Conservation (phyloP, 306 rosid genomes). For the Acmispon strigosus region DNA sequence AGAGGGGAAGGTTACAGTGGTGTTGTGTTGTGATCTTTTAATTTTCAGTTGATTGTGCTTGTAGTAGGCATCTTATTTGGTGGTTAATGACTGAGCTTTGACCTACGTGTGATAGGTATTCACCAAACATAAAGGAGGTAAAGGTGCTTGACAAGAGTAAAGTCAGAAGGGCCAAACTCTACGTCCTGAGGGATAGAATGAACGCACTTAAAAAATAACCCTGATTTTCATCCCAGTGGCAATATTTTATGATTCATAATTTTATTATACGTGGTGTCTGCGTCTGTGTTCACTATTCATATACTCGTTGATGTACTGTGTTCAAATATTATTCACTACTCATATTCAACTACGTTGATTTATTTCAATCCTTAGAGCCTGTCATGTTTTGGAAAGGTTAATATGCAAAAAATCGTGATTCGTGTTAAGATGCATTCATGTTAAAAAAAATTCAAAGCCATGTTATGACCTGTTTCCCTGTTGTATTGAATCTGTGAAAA, state of each 20-base stretch:
- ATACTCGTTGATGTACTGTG: background rate
- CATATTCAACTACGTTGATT: background rate
- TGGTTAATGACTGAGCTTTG: background rate
- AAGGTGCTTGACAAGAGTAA: constrained; percentile 93
- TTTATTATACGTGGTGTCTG: constrained; percentile 7
- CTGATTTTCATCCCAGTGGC: constrained; percentile 15
- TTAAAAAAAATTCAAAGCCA: background rate
- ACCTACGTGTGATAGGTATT: constrained; percentile 57
- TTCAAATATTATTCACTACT: background rate
- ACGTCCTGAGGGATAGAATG: constrained; percentile 86
- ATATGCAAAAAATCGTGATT: background rate
- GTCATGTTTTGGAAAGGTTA: too few species aligned
- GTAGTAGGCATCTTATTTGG: background rate
- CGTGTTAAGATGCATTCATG: background rate
- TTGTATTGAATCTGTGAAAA: background rate
- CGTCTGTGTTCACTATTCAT: constrained; percentile 20
- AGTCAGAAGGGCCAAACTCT: constrained; percentile 93
- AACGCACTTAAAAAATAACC: constrained; percentile 66
- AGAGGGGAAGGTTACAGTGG: background rate
- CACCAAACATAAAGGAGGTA: constrained; percentile 97
- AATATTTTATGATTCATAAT: constrained; percentile 7
- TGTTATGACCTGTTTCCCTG: background rate
- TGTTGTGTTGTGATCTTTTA: background rate
- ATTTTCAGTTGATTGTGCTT: constrained; percentile 6
- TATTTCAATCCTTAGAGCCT: background rate